A percentile compares a stretch with the other conserved stretches of the same genome.
These are phyloP conservation scores for Wickerhamomyces mucosus DNA, from an alignment of 805 yeast species.

Conservation along the genomic window DNA sequence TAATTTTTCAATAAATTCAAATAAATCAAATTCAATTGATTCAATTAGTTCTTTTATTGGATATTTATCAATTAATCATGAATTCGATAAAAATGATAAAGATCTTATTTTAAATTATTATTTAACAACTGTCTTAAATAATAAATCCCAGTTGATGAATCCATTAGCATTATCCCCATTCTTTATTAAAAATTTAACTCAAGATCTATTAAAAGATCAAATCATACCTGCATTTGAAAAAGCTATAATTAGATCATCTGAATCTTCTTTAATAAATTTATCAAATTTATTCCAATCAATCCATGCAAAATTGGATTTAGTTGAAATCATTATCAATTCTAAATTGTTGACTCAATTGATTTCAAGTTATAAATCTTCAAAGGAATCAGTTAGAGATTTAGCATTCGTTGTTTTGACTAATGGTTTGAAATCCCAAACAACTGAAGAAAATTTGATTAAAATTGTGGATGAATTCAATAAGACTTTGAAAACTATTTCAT, in stretches of 20 bases:
- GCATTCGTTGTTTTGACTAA: constrained; percentile 20
- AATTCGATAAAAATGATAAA: constrained; percentile 15
- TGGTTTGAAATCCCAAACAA: constrained; percentile 23
- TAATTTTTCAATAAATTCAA: constrained; percentile 7
- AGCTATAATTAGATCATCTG: constrained; percentile 72
- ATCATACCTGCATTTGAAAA: constrained; percentile 62
- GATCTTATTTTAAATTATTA: constrained; percentile 19
- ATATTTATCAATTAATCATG: constrained; percentile 21
- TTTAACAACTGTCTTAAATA: constrained; percentile 33
- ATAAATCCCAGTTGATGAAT: constrained; percentile 32
- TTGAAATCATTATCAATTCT: constrained; percentile 29
- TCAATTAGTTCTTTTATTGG: constrained; percentile 28
- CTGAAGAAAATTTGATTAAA: constrained; percentile 21
- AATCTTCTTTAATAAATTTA: constrained; percentile 35
- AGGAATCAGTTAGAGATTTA: constrained; percentile 44
- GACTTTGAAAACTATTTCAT: constrained; percentile 46
- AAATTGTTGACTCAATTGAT: constrained; percentile 44
- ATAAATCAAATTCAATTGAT: constrained; percentile 22
- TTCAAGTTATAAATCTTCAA: constrained; percentile 58
- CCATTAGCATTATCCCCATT: constrained; percentile 34
- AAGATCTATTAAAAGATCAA: constrained; percentile 26
- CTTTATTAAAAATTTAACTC: constrained; percentile 32
- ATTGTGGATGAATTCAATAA: constrained; percentile 47
- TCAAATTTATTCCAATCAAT: constrained; percentile 46
- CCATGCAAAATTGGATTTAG: constrained; percentile 29